These are phyloP conservation scores for Actinidia chinensis DNA, from an alignment of 179 eudicot genomes.

Conservation along the genomic window DNA sequence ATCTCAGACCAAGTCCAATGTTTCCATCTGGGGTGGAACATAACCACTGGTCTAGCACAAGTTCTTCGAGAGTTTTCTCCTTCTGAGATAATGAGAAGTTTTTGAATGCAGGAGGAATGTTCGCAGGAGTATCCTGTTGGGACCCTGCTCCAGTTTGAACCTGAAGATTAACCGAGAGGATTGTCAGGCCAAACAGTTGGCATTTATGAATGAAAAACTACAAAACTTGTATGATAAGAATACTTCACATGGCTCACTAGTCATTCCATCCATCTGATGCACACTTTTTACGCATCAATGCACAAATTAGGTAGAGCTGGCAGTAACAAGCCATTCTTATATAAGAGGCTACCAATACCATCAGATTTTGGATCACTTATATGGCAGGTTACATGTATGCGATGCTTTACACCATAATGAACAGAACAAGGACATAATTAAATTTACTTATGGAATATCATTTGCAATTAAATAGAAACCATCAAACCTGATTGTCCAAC, in stretches of 20 bases:
- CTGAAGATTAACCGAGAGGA: constrained; percentile 37
- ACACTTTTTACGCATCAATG: background rate
- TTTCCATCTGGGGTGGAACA: constrained; percentile 54
- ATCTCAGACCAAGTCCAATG: constrained; percentile 85
- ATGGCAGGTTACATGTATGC: background rate
- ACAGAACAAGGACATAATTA: background rate
- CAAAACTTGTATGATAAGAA: background rate
- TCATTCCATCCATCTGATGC: background rate
- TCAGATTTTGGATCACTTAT: background rate
- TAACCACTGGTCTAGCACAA: constrained; percentile 81
- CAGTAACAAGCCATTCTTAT: background rate
- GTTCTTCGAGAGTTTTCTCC: constrained; percentile 79
- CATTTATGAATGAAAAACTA: background rate
- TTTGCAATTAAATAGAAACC: background rate
- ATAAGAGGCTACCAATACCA: background rate
- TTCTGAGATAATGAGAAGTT: constrained; percentile 85
- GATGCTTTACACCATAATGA: background rate
- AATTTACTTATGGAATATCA: background rate
- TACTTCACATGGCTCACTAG: background rate
- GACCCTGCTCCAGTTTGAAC: constrained; percentile 46
- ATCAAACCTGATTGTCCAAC: constrained; percentile 72
- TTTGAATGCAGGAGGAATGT: constrained; percentile 65
- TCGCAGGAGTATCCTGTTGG: constrained; percentile 41
- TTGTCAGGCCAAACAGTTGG: constrained; percentile 18
- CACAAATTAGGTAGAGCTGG: background rate